These are phyloP conservation scores for Pilasporangium apinafurcum DNA, from an alignment of 352 stramenopile genomes.

Conservation along the genomic window DNA sequence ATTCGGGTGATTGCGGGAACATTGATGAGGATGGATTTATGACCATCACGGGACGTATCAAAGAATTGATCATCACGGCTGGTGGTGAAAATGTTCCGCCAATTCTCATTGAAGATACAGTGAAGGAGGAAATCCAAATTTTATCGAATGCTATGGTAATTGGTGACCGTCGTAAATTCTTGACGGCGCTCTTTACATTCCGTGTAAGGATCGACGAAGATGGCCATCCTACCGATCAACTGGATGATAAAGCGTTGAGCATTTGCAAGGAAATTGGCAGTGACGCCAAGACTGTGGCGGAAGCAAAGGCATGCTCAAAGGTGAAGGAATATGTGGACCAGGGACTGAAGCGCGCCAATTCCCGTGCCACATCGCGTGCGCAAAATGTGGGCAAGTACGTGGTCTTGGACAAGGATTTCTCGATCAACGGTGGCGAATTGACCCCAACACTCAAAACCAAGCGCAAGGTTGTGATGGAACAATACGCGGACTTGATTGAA, in stretches of 20 bases:
- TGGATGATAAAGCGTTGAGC: constrained; percentile 59
- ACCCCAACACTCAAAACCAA: constrained; percentile 97
- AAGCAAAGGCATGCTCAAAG: constrained; percentile 71
- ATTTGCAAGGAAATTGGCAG: constrained; percentile 62
- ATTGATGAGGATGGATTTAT: constrained; percentile 91
- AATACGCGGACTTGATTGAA: constrained; percentile 89
- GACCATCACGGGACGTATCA: constrained; percentile 94
- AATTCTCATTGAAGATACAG: constrained; percentile 87
- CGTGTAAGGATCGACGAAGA: constrained; percentile 73
- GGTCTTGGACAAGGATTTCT: constrained; percentile 89
- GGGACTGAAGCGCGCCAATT: constrained; percentile 77
- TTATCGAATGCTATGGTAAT: constrained; percentile 92
- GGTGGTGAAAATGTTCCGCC: constrained; percentile 94
- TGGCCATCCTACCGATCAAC: constrained; percentile 74
- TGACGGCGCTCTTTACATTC: constrained; percentile 86
- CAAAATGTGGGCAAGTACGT: constrained; percentile 85
- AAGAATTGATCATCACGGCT: constrained; percentile 95
- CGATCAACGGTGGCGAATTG: constrained; percentile 87
- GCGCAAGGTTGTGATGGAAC: constrained; percentile 88
- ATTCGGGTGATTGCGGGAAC: constrained; percentile 91
- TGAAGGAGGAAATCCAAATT: constrained; percentile 85
- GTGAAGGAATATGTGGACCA: constrained; percentile 67
- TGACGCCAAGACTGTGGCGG: constrained; percentile 54
- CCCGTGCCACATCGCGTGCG: constrained; percentile 64
- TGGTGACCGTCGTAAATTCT: constrained; percentile 91